Evolutionary conservation across 1,284 basidiomycete species (phyloP), one percentile per base, ranked within the genome.

Genomic region (Ganoderma lucidum): DNA sequence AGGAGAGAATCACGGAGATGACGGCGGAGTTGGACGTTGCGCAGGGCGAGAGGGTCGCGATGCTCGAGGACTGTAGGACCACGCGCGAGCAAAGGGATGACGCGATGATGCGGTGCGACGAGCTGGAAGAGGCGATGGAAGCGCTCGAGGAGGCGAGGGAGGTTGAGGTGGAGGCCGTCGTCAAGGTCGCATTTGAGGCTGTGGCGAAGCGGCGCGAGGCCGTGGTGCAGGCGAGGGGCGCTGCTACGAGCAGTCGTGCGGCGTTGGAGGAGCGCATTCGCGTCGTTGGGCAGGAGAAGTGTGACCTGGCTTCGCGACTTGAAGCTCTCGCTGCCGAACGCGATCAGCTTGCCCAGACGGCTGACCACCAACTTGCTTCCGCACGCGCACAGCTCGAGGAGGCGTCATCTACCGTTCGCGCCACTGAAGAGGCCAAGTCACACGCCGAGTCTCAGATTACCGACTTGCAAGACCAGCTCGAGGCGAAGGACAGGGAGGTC

Each of bases 41-140:
- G 67, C 83, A 81, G 41, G 84, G 87, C 2, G 86, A 93, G 81
- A 92, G 91, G 77, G 86, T 87, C 62, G 90, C 91, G 3, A 93
- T 94, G 90, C 86, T 94, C 0, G 92, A 93, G 72, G 93, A 94
- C 75, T 94, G 93, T 74, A 88, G 88, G 14, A 88, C 89, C 68
- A 90, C 91, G 5, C 83, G 92, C 64, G 89, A 90, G 69, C 85
- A 90, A 32, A 84, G 93, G 60, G 89, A 94, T 77, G 83, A 84
- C 23, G 89, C 92, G 5, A 76, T 89, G 64, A 76, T 77, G 66
- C 77, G 76, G 73, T 75, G 80, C 59, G 85, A 86, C 64, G 76
- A 77, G 53, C 75, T 82, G 8, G 86, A 87, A 69, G 80, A 83
- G n/a, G 83, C 85, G 56, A 75, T 87, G 17, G 93, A 93, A 71